Evolutionary conservation across 1,284 basidiomycete species (phyloP).

Genomic region (Pascua guehoae): DNA sequence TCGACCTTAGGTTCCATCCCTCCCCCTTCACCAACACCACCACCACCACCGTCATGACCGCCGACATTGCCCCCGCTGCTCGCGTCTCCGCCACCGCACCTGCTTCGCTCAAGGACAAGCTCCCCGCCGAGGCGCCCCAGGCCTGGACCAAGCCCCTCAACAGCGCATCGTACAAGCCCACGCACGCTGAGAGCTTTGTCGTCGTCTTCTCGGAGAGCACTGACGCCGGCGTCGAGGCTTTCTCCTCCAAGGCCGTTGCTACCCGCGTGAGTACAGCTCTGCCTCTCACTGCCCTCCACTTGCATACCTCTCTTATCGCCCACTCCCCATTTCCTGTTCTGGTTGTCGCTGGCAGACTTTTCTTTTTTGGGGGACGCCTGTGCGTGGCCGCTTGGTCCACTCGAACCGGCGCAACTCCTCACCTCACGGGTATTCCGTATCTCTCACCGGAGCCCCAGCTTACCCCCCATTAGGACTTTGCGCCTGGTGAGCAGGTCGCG

Average conservation of each 20-base stretch:
- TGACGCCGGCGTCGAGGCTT: conserved; percentile 32
- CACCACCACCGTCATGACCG: conserved; percentile 3
- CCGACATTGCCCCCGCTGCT: background rate
- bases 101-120: conserved; percentile 5
- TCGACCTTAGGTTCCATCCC: no score
- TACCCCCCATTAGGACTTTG: conserved; percentile 33
- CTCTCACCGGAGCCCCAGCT: background rate
- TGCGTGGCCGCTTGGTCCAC: no score
- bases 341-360: background rate
- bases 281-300: no score
- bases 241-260: conserved; percentile 40
- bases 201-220: conserved; percentile 35
- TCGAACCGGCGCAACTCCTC: background rate
- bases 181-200: conserved; percentile 40
- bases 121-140: conserved; percentile 20
- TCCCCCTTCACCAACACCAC: background rate
- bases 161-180: conserved; percentile 40
- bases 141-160: conserved; percentile 40
- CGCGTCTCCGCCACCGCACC: background rate
- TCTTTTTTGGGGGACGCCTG: no score
- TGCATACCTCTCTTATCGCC: no score
- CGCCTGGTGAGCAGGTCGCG: conserved; percentile 34
- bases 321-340: background rate
- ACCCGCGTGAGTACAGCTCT: conserved; percentile 28
- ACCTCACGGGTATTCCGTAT: background rate